Percentiles rank a stretch among this genome's conserved stretches.
phyloP scores from a whole-genome alignment of 2,329 filamentous ascomycete genomes.

The Apiospora saccharicola region DNA sequence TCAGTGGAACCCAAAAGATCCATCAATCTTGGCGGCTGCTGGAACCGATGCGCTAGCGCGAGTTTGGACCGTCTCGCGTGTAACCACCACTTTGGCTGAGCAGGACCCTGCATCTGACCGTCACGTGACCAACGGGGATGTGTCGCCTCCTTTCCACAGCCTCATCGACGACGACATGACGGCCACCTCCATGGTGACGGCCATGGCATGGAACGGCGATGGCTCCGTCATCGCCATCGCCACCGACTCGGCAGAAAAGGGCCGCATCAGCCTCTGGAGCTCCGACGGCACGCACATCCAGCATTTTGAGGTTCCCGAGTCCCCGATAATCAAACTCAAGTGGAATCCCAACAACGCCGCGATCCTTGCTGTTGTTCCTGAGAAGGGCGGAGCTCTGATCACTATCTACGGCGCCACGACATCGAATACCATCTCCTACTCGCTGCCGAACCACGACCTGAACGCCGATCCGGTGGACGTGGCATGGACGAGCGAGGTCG shows the following conservation, averaged over 20 bases:
- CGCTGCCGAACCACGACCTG: slow-evolving; percentile 58
- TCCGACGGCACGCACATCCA: slow-evolving; percentile 60
- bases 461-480: slow-evolving; percentile 62
- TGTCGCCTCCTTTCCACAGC: slow-evolving; percentile 51
- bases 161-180: slow-evolving; percentile 62
- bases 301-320: slow-evolving; percentile 63
- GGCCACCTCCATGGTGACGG: slow-evolving; percentile 61
- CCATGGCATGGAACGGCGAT: slow-evolving; percentile 67
- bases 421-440: slow-evolving; percentile 55
- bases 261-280: slow-evolving; percentile 63
- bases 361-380: slow-evolving; percentile 65
- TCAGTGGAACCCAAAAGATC: slow-evolving; percentile 72
- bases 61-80: slow-evolving; percentile 69
- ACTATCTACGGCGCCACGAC: slow-evolving; percentile 59
- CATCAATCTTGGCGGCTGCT: slow-evolving; percentile 71
- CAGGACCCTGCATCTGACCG: slow-evolving; percentile 51
- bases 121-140: slow-evolving; percentile 51
- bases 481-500: slow-evolving; percentile 64
- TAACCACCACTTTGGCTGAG: slow-evolving; percentile 51
- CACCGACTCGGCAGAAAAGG: slow-evolving; percentile 61
- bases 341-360: slow-evolving; percentile 65
- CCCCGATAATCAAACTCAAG: slow-evolving; percentile 67
- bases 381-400: slow-evolving; percentile 61
- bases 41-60: slow-evolving; percentile 75
- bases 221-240: slow-evolving; percentile 65